These are phyloP conservation scores for Geotrichum europaeum DNA, from an alignment of 1,139 yeast genomes.

Conservation along the genomic window DNA sequence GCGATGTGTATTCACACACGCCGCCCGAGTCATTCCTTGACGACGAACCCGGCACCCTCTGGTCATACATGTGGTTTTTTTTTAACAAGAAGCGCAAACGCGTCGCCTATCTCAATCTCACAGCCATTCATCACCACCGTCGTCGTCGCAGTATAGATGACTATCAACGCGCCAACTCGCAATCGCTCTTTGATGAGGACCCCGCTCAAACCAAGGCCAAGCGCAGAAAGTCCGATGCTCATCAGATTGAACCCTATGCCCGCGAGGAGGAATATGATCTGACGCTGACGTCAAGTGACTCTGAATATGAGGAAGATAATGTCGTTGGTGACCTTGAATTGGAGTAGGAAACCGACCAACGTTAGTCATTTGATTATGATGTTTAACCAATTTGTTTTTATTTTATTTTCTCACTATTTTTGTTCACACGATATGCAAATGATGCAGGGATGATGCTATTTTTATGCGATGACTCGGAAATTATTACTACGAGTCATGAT, in stretches of 20 bases:
- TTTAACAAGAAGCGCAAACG: conserved; percentile 87
- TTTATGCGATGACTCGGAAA: not conserved
- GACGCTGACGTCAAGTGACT: conserved; percentile 29
- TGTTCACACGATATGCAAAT: not conserved
- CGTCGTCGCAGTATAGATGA: conserved; percentile 11
- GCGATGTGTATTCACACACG: conserved; percentile 69
- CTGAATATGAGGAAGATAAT: conserved; percentile 27
- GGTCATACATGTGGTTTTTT: conserved; percentile 92
- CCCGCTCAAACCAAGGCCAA: not conserved
- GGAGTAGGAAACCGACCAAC: conserved; percentile 23
- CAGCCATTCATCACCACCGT: conserved; percentile 31
- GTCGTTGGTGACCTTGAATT: conserved; percentile 40
- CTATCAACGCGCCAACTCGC: not conserved
- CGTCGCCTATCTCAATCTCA: conserved; percentile 72
- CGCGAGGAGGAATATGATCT: conserved; percentile 48
- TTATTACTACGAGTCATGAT: not conserved
- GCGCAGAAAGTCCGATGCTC: conserved; percentile 3
- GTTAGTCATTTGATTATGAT: not conserved
- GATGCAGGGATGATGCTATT: not conserved
- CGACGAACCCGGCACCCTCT: conserved; percentile 68
- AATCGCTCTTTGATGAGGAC: not conserved
- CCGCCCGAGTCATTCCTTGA: conserved; percentile 77
- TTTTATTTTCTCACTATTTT: not conserved
- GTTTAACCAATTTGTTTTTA: not conserved
- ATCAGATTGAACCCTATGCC: conserved; percentile 33